Base-by-base conservation (phyloP, 1,284 basidiomycete genomes). In the Pseudozyma tsukubaensis region DNA sequence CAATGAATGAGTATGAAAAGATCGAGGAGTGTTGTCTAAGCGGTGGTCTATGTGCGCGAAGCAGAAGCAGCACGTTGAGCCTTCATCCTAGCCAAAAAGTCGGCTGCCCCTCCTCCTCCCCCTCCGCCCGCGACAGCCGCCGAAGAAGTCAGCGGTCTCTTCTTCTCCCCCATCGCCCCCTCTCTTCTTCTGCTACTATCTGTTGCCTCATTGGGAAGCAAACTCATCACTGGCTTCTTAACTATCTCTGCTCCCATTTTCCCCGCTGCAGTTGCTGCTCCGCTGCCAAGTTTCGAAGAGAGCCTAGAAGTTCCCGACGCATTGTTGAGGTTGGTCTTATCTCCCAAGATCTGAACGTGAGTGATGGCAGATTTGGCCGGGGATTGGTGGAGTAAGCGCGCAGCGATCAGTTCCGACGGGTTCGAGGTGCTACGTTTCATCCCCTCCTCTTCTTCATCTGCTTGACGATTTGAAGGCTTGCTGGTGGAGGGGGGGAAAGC, bases 61-160 rank as follows among this genome's bases (percentile, higher is more conserved):
- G 12, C 8, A 35, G 44, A 4, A 9, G 65, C 55, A 34, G 61
- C 58, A 40, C 62, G 69, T 50, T 72, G 69, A 29, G 70, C 70
- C 54, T 73, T 73, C 47, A 73, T 68, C 45, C 57, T 56, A 11
- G 71, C 71, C 34, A 73, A 49, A 36, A 73, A 73, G 39, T 65
- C 65, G 1, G 66, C 72, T 3, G 71, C 61, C 7, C 59, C 65
- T 8, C 53, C 57, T 14, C 40, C 63, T 4, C 29, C 52, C 12
- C 10, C 47, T 18, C 29, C 37, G 7, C 18, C 29, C 10, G 24
- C 54, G 7, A 29, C 5, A 10, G n/a, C 36, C 11, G 37, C n/a
- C 13, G n/a, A 14, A 11, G 48, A 50, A 10, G n/a, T 12, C 4
- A 35, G 16, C 24, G 19, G 37, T 34, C 50, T 40, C 39, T 52